A percentile compares a stretch with the other conserved stretches of the same genome.
Evolutionary conservation across 306 rosid species (phyloP).

Genomic region (Prunus armeniaca): DNA sequence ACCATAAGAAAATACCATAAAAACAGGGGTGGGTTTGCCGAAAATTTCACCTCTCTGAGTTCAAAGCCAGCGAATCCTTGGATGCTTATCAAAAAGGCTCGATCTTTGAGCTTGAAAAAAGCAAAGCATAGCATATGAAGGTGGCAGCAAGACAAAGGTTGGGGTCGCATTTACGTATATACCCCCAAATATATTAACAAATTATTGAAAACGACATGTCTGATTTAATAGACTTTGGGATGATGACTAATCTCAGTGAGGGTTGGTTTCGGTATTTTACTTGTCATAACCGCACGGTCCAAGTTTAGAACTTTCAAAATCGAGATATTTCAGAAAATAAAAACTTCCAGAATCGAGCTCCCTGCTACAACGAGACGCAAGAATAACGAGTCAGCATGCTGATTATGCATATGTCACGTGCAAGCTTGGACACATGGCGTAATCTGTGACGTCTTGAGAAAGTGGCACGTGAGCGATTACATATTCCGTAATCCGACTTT

Average conservation of each 20-base stretch:
- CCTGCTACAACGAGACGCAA: not conserved
- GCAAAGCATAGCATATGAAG: not conserved
- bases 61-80: not conserved
- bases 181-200: not conserved
- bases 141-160: not conserved
- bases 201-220: conserved; percentile 2
- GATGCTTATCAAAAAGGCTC: not conserved
- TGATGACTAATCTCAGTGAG: not conserved
- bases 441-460: not conserved
- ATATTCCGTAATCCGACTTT: not conserved
- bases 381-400: not conserved
- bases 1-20: not conserved
- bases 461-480: not conserved
- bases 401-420: not conserved
- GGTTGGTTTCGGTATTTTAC: conserved; percentile 15
- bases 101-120: not conserved
- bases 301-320: not conserved
- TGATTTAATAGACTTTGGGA: not conserved
- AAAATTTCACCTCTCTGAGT: not conserved
- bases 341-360: not conserved
- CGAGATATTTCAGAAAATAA: no score
- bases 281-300: not conserved
- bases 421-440: not conserved
- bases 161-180: not conserved
- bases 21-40: not conserved